Percentiles rank a stretch among this genome's conserved stretches.
phyloP scores from a whole-genome alignment of 306 rosid genomes.

The Quercus ilex region DNA sequence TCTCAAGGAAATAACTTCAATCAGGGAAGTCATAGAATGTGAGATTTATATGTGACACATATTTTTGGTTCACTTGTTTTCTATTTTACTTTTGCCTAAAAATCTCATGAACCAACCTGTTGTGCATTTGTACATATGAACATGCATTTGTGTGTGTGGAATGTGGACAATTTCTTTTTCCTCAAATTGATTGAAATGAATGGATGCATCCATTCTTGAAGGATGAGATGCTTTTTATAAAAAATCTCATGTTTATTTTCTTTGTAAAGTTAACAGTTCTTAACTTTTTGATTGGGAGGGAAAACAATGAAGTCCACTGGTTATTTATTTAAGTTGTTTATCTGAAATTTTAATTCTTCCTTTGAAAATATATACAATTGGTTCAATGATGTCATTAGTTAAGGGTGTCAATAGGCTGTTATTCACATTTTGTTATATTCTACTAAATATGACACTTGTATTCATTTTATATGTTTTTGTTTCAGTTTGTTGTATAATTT shows the following conservation, averaged over 20 bases:
- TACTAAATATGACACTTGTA: neutral
- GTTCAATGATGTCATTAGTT: neutral
- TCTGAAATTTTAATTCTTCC: neutral
- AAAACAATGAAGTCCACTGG: neutral
- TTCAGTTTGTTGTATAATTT: neutral
- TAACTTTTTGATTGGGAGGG: neutral
- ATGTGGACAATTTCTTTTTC: neutral
- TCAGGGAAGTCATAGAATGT: no score
- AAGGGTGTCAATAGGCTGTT: neutral
- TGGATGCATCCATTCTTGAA: neutral
- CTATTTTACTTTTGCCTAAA: neutral
- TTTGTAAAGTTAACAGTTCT: neutral
- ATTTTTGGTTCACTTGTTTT: neutral
- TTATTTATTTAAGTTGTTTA: neutral
- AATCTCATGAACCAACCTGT: neutral
- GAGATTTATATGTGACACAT: neutral
- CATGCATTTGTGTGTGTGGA: neutral
- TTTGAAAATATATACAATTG: neutral
- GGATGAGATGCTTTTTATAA: neutral
- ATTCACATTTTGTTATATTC: neutral
- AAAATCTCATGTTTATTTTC: neutral
- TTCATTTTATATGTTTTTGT: neutral
- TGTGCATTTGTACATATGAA: neutral
- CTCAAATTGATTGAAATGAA: neutral
- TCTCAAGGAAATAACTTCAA: neutral